These are phyloP conservation scores for Cordyceps cateniannulata DNA, from an alignment of 2,329 filamentous ascomycete genomes.

Conservation along the genomic window DNA sequence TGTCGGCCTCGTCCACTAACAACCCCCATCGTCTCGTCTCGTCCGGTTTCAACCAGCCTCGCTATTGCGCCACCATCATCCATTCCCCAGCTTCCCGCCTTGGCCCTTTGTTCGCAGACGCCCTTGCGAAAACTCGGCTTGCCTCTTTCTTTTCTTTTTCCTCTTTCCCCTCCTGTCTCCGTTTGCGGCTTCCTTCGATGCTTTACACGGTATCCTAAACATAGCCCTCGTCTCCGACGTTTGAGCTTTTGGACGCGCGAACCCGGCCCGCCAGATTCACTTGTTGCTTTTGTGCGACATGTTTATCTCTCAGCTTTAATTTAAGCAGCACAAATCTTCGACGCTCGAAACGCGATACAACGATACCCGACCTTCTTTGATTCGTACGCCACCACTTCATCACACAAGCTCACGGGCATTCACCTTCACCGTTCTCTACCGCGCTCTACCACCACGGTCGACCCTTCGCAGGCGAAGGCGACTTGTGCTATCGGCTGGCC, in stretches of 20 bases:
- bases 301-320: neutral
- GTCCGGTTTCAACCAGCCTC: neutral
- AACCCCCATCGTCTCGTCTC: neutral
- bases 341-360: slow-evolving; percentile 12
- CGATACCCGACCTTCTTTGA: slow-evolving; percentile 9
- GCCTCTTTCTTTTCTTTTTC: neutral
- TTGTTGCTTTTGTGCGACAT: neutral
- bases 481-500: slow-evolving; percentile 39
- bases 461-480: slow-evolving; percentile 12
- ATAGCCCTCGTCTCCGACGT: neutral
- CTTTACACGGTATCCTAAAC: neutral
- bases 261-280: neutral
- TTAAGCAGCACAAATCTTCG: neutral
- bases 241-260: neutral
- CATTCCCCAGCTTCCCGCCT: neutral
- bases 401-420: neutral
- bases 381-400: neutral
- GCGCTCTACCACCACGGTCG: neutral
- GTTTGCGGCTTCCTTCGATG: neutral
- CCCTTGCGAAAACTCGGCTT: neutral
- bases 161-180: neutral
- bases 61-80: neutral
- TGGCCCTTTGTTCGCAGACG: neutral
- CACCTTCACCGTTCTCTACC: neutral
- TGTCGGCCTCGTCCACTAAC: neutral